phyloP scores from a whole-genome alignment of 768 basidiomycete species.

The Mrakia hoshinonis region DNA sequence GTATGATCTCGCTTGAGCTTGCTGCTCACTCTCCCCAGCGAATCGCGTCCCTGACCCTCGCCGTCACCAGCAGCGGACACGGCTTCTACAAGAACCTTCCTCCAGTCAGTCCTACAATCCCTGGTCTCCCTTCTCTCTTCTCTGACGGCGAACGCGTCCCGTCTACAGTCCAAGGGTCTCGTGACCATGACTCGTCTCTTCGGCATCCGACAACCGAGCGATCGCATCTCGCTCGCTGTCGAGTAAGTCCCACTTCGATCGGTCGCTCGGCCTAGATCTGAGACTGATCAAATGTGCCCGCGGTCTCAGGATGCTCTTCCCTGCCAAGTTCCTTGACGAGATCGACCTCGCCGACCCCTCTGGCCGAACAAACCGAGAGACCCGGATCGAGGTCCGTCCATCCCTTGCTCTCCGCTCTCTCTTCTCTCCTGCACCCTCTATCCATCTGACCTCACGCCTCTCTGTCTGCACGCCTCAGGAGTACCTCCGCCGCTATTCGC shows the following conservation, averaged over 20 bases:
- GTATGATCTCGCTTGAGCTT: slow-evolving; percentile 46
- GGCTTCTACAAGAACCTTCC: slow-evolving; percentile 53
- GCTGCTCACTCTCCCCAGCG: slow-evolving; percentile 58
- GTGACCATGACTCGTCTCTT: slow-evolving; percentile 23
- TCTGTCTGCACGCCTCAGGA: slow-evolving; percentile 40
- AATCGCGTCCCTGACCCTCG: slow-evolving; percentile 57
- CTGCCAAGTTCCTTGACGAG: slow-evolving; percentile 53
- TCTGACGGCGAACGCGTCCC: neutral
- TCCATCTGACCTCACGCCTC: neutral
- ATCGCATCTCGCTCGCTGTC: slow-evolving; percentile 49
- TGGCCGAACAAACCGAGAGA: slow-evolving; percentile 57
- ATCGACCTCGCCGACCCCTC: slow-evolving; percentile 48
- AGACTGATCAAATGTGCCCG: no score
- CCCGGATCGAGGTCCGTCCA: slow-evolving; percentile 48
- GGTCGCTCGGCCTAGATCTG: no score
- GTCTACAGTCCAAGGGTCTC: slow-evolving; percentile 31
- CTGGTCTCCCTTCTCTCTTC: neutral
- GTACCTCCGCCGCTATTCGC: slow-evolving; percentile 46
- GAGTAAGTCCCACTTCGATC: slow-evolving; percentile 32
- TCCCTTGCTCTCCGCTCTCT: neutral
- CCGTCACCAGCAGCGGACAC: slow-evolving; percentile 64
- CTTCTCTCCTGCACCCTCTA: neutral
- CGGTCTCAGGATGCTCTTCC: slow-evolving; percentile 49
- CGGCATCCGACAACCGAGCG: slow-evolving; percentile 37
- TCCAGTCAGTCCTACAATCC: no score